Evolutionary conservation across 2,329 filamentous ascomycete species (phyloP), one percentile per base, ranked within the genome.

Genomic region (Ilyonectria robusta): DNA sequence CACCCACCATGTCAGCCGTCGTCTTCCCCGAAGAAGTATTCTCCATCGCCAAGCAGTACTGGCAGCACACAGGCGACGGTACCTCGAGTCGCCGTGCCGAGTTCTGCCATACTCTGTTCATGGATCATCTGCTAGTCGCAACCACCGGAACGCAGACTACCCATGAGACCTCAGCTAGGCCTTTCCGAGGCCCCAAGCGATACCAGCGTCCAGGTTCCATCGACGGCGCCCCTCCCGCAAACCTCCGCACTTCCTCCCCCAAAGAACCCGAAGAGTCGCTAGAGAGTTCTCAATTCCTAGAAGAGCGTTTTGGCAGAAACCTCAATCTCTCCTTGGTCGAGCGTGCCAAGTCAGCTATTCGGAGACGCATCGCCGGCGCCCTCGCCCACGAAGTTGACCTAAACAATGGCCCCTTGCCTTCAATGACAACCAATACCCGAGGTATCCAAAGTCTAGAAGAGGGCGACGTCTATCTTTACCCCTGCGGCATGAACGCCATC

Each of bases 31-130:
- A 87, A 51, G 88, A 90, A 13, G 82, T 89, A 19, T 95, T 92
- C 74, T 82, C 89, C 5, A 81, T 93, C 66, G 93, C 94, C n/a
- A 98, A 98, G 80, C 89, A 94, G 75, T 98, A 97, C 76, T 99
- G 96, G 96, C 96, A 98, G 79, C 96, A 99, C 80, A 93, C 93
- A 1, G 96, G 96, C 21, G 95, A 97, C 68, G 96, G 96, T 17
- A 87, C 97, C 15, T 98, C 95, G 1, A 98, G 95, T 78, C 91
- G 96, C 56, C 89, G 94, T 46, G 95, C 94, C 37, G 95, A 98
- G 78, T 98, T 97, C 80, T 97, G 93, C 77, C 90, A 94, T 67
- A 85, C 87, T 47, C 86, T 95, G 2, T 89, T 97, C 70, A 87
- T 87, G 42, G 91, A 95, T 68, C 91, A 91, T 0, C 84, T 93